Base-by-base conservation (phyloP, 2,329 filamentous ascomycete genomes). In the Trichophyton verrucosum region DNA sequence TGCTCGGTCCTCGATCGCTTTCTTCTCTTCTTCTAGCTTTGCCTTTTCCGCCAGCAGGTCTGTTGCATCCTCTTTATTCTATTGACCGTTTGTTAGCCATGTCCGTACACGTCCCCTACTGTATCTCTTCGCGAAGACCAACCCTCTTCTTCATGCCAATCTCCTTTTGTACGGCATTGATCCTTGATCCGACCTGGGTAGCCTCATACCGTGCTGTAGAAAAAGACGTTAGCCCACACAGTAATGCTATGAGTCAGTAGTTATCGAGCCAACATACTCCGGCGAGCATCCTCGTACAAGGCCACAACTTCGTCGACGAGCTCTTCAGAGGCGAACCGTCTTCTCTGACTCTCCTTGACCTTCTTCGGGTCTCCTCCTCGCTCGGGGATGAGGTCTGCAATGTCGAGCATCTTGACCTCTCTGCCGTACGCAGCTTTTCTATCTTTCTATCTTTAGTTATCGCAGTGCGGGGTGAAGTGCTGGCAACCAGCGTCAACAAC, bases 141-240 rank as follows among this genome's bases (percentile, higher is more conserved):
- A 84, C 85, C 86, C 95, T 96, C 79, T 95, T 96, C 81, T 92
- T 95, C 69, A 83, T 79, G 17, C 88, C 90, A 71, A 97, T 95
- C 73, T 91, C 85, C 77, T 95, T 96, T 74, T 95, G 89, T 33
- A 90, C 82, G 20, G 83, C 85, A 77, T 97, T 97, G 75, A 96
- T 91, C 77, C 88, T 85, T 68, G 85, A 85, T 66, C 87, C 87
- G 67, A 94, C 82, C 73, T 95, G 89, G 20, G 86, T 89, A 6
- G 86, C 88, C 60, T 82, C 84, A 71, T 92, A 94, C 63, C 89
- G 83, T 60, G 87, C 83, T 86, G 68, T 13, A 51, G 55, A 40
- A 57, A 57, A 57, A 60, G 17, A 60, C 61, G 46, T 55, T 15
- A 55, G 24, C n/a, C 27, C 27, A 36, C 33, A 2, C 51, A 53